Evolutionary conservation across 106 monocot species (phyloP).

Genomic region (Iris macrosiphon): DNA sequence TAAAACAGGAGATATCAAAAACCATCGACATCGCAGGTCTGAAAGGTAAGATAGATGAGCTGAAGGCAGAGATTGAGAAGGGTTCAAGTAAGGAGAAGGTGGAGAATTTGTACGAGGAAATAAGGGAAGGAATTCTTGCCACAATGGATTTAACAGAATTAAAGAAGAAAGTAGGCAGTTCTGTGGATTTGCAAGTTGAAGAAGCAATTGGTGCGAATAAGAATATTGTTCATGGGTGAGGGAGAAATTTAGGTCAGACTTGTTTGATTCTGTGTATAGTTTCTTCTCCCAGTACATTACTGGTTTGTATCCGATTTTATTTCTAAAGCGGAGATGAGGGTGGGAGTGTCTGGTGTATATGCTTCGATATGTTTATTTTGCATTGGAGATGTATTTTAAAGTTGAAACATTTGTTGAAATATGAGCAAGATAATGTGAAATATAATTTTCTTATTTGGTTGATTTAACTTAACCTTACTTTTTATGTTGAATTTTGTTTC

Average conservation of each 20-base stretch:
- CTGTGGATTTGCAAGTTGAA: slow-evolving; percentile 12
- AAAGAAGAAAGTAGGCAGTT: slow-evolving; percentile 35
- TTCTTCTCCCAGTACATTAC: background rate
- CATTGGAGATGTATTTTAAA: no score
- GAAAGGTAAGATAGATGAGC: slow-evolving; percentile 37
- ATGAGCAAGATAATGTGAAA: no score
- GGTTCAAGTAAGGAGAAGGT: slow-evolving; percentile 32
- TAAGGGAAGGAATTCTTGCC: slow-evolving; percentile 47
- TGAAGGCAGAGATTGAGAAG: slow-evolving; percentile 43
- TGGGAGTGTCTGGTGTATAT: no score
- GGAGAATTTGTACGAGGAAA: slow-evolving; percentile 32
- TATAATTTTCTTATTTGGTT: no score
- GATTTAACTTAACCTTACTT: no score
- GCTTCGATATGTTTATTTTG: no score
- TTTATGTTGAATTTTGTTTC: no score
- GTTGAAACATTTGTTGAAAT: no score
- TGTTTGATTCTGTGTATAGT: background rate
- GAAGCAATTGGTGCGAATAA: slow-evolving; percentile 19
- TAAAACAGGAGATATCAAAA: slow-evolving; percentile 42
- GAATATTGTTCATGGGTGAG: background rate
- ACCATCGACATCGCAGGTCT: slow-evolving; percentile 33
- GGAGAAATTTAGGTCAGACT: background rate
- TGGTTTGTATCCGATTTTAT: no score
- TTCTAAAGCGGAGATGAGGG: no score
- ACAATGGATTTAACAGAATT: slow-evolving; percentile 26